Evolutionary conservation across 2,329 filamentous ascomycete genomes (phyloP), one percentile per base, ranked within the genome.

Genomic region (Aspergillus sp.): DNA sequence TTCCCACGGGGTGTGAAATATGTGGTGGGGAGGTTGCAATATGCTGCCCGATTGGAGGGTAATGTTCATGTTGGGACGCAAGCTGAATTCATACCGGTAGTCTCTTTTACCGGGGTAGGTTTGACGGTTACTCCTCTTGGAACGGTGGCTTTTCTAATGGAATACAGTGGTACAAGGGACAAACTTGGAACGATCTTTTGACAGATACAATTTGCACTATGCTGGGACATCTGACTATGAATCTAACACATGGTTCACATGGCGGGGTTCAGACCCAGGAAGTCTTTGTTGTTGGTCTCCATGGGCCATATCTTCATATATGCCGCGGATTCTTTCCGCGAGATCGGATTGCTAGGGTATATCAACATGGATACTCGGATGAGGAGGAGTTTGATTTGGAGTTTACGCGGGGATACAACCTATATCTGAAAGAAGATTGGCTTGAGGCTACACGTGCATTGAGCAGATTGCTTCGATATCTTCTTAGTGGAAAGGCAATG

Each of bases 111-210:
- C 1, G 41, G 41, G 41, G 41, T 44, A 44, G 2, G 41, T 23
- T 6, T 21, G 1, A 1, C 1, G 5, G 8, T 10, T 2, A 11
- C 10, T 5, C 1, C 39, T 36, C 6, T 2, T 4, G 32, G 5
- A 36, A 36, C 6, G 17, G 5, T 5, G 10, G 17, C 2, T 6
- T 1, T 39, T 10, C 10, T 21, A 44, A 42, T 19, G n/a, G 39
- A 3, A 13, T 44, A 2, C 5, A 44, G 41, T 44, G 17, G 17
- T 44, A 21, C 41, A 8, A 19, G 11, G 17, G 17, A 10, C 41
- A 44, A 44, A 44, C 19, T 6, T 21, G 41, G 41, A 21, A 11
- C 0, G 17, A 44, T 1, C 11, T 11, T 2, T 13, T 44, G 8
- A 44, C 19, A 1, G 41, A 44, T 5, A 44, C 8, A 21, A 11